Conservation (phyloP, 2,329 filamentous ascomycete species). For the Rosellinia necatrix region DNA sequence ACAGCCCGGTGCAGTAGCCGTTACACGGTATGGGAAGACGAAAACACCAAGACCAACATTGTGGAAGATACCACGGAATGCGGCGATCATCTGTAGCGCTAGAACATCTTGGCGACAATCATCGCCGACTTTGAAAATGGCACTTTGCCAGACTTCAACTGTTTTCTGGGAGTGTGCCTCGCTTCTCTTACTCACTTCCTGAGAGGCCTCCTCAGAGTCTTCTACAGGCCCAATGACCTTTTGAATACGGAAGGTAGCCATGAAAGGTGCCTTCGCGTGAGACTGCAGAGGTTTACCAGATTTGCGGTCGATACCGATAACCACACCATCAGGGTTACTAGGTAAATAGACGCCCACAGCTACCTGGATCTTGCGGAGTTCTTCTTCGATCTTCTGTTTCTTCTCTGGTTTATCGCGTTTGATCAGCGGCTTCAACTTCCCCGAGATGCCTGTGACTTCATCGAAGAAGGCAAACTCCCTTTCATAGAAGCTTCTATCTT, state of each 20-base stretch:
- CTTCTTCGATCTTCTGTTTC: constrained; percentile 98
- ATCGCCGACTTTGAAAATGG: constrained; percentile 99
- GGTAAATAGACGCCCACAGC: constrained; percentile 97
- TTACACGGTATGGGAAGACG: constrained; percentile 96
- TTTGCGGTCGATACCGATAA: constrained; percentile 97
- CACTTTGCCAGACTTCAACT: constrained; percentile 97
- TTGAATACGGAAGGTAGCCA: constrained; percentile 97
- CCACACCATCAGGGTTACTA: constrained; percentile 94
- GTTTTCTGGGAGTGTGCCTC: constrained; percentile 54
- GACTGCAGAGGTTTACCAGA: constrained; percentile 97
- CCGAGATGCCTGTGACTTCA: constrained; percentile 93
- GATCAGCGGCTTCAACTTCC: constrained; percentile 91
- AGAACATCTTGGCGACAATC: constrained; percentile 97
- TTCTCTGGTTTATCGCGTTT: constrained; percentile 93
- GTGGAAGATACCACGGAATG: constrained; percentile 96
- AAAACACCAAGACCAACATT: constrained; percentile 93
- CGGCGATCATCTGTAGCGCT: constrained; percentile 95
- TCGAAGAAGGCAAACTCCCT: constrained; percentile 98
- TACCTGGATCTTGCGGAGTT: constrained; percentile 94
- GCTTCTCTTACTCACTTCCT: constrained; percentile 50
- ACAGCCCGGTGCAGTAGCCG: constrained; percentile 93
- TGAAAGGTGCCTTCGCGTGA: constrained; percentile 97
- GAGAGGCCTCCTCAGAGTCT: constrained; percentile 56
- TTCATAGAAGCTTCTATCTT: constrained; percentile 86
- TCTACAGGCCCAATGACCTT: constrained; percentile 68